Evolutionary conservation across 441 rosid genomes (phyloP).

Genomic region (Jatropha podagrica): DNA sequence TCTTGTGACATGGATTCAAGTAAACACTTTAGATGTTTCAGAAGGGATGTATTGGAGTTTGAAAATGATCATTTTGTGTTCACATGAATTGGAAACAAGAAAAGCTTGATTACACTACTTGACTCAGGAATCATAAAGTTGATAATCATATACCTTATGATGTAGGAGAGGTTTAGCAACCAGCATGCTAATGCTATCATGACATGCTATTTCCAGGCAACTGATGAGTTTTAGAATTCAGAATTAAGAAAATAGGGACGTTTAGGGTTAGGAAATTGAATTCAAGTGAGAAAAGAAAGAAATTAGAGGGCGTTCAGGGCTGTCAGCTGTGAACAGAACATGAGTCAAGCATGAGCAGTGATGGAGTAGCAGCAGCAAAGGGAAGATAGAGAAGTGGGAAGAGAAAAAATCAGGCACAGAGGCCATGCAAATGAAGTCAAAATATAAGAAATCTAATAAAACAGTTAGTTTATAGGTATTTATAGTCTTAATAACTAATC

Average conservation of each 20-base stretch:
- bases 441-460: background rate
- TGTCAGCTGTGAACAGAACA: background rate
- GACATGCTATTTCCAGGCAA: background rate
- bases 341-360: background rate
- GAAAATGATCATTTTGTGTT: background rate
- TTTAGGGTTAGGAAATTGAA: background rate
- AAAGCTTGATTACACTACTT: background rate
- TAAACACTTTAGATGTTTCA: background rate
- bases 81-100: background rate
- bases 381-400: background rate
- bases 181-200: background rate
- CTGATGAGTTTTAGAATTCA: background rate
- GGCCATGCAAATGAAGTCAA: background rate
- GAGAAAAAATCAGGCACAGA: background rate
- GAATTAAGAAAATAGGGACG: background rate
- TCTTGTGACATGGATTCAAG: background rate
- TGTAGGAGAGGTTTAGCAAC: background rate
- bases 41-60: background rate
- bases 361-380: background rate
- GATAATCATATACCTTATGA: background rate
- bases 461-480: background rate
- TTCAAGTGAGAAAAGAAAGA: background rate
- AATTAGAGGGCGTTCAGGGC: background rate
- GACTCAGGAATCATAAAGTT: background rate
- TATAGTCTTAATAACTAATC: background rate